Conservation (phyloP, 2,329 filamentous ascomycete genomes). For the Microcera coccophila region DNA sequence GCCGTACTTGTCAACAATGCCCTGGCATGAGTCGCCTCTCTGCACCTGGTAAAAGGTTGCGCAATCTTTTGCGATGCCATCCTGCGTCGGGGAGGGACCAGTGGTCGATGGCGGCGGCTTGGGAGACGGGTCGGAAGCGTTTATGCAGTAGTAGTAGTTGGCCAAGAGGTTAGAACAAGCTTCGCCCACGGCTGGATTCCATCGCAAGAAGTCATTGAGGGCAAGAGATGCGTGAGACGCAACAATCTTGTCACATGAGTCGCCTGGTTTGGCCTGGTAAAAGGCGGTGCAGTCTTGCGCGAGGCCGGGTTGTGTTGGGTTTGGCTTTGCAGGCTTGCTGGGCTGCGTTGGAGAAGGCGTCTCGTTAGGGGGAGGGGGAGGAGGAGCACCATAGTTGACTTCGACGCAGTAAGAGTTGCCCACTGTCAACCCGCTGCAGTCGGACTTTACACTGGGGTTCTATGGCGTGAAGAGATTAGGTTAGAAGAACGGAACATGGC, state of each 20-base stretch:
- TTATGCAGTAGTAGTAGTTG: constrained; percentile 3
- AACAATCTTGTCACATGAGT: constrained; percentile 7
- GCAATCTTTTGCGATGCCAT: constrained; percentile 17
- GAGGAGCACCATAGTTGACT: not conserved
- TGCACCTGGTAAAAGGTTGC: constrained; percentile 16
- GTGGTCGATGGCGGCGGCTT: not conserved
- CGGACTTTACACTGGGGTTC: not conserved
- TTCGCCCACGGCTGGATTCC: constrained; percentile 3
- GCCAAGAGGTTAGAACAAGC: constrained; percentile 5
- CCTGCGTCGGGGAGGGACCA: constrained; percentile 12
- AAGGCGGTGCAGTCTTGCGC: constrained; percentile 1
- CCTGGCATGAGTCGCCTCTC: constrained; percentile 10
- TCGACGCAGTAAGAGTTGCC: constrained; percentile 13
- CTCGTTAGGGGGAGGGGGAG: constrained; percentile 1
- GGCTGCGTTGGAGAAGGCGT: constrained; percentile 1
- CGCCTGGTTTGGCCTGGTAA: constrained; percentile 11
- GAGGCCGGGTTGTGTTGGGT: constrained; percentile 3
- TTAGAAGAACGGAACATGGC: too few species aligned
- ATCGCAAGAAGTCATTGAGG: constrained; percentile 7
- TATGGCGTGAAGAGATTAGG: too few species aligned
- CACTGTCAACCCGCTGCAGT: constrained; percentile 5
- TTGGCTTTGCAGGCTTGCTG: not conserved
- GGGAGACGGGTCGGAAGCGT: not conserved
- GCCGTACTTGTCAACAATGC: constrained; percentile 7
- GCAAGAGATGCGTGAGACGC: not conserved